A percentile compares a stretch with the other conserved stretches of the same genome.
Conservation (phyloP, 176 grass and related monocot species). For the Carex littledalei region DNA sequence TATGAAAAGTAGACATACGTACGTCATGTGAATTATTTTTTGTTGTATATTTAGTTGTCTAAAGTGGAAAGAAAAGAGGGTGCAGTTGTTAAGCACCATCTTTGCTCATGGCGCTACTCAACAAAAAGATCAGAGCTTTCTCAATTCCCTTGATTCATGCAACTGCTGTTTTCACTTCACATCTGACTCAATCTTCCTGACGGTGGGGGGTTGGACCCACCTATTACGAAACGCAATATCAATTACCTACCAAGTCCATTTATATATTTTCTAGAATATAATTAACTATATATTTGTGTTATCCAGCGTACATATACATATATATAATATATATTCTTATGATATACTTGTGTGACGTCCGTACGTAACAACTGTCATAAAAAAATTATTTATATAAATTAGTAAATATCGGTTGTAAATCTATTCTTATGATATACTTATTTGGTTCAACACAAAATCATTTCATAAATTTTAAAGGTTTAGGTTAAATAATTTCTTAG, state of each 20-base stretch:
- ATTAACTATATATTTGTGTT: neutral
- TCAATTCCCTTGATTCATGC: constrained; percentile 20
- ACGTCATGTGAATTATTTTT: neutral
- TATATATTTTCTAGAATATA: neutral
- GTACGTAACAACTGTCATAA: no score
- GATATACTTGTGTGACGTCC: no score
- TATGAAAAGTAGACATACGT: neutral
- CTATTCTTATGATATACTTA: no score
- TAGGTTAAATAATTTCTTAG: neutral
- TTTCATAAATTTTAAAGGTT: neutral
- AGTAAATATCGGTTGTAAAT: no score
- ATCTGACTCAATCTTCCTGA: neutral
- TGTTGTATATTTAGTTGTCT: neutral
- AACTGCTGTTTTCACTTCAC: constrained; percentile 28
- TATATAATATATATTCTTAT: neutral
- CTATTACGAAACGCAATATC: neutral
- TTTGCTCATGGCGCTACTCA: constrained; percentile 21
- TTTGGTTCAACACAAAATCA: no score
- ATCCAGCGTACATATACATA: neutral
- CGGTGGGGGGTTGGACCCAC: neutral
- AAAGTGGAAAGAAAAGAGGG: neutral
- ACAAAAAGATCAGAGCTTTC: constrained; percentile 12
- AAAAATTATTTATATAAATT: no score
- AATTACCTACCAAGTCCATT: neutral
- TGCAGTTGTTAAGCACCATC: constrained; percentile 24